Conservation (phyloP, 441 rosid genomes). For the Geranium incanum region DNA sequence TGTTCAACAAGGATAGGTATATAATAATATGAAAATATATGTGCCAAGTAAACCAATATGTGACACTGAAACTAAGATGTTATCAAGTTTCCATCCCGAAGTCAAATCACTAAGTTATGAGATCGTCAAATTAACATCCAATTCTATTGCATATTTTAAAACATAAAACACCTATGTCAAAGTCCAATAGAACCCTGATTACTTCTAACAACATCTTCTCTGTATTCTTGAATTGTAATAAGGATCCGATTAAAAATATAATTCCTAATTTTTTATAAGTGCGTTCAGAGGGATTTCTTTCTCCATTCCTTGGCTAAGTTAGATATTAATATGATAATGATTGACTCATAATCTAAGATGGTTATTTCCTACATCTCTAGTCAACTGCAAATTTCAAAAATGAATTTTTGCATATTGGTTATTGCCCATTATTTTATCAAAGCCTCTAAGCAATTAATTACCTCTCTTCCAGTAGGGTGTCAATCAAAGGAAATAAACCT, state of each 20-base stretch:
- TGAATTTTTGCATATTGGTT: neutral
- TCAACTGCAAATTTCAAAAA: neutral
- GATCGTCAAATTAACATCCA: neutral
- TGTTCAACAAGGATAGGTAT: neutral
- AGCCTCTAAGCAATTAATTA: constrained; percentile 21
- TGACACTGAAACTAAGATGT: neutral
- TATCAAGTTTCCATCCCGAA: neutral
- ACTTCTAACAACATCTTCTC: neutral
- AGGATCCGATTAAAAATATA: neutral
- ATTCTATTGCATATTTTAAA: neutral
- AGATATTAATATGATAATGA: neutral
- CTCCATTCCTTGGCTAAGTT: constrained; percentile 4
- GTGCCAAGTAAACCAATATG: neutral
- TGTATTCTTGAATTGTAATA: neutral
- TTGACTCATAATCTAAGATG: neutral
- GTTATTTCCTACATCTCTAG: neutral
- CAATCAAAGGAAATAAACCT: constrained; percentile 94
- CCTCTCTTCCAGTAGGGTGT: constrained; percentile 91
- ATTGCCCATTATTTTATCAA: neutral
- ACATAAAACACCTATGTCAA: neutral
- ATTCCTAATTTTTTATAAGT: neutral
- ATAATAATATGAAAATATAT: neutral
- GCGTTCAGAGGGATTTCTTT: neutral
- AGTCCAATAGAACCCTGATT: neutral
- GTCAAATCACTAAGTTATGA: neutral